A percentile compares a stretch with the other conserved stretches of the same genome.
Conservation (phyloP, 495 filamentous ascomycete species). For the Pyronema omphalodes region DNA sequence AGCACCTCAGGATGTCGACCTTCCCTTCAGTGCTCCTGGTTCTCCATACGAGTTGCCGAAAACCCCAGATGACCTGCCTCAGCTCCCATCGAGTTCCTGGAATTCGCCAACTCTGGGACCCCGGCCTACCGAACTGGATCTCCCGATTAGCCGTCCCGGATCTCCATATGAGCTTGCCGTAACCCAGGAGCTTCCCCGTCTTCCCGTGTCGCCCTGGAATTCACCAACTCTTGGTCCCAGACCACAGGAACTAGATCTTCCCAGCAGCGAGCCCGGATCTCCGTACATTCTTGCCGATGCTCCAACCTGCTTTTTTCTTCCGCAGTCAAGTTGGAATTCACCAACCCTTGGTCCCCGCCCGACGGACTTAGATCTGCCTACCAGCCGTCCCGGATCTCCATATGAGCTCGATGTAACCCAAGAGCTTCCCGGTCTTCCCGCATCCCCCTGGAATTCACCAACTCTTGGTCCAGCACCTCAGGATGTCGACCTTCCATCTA, state of each 20-base stretch:
- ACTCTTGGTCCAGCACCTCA: not conserved
- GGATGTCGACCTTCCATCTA: not conserved
- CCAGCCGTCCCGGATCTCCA: constrained; percentile 9
- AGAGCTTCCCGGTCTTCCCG: not conserved
- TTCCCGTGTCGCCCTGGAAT: constrained; percentile 3
- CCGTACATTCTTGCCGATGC: not conserved
- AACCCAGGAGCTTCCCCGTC: constrained; percentile 8
- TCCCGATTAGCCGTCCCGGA: constrained; percentile 4
- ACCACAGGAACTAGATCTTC: not conserved
- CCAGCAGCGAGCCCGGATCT: not conserved
- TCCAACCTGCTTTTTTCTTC: not conserved
- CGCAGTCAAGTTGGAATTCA: not conserved
- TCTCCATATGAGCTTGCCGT: constrained; percentile 6
- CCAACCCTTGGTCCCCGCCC: constrained; percentile 2
- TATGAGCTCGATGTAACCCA: constrained; percentile 1
- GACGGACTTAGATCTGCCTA: constrained; percentile 1
- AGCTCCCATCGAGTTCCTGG: not conserved
- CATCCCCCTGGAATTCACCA: not conserved
- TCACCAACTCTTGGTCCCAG: not conserved
- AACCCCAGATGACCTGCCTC: not conserved
- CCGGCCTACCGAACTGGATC: not conserved
- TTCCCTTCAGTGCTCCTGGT: not conserved
- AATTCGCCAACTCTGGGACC: constrained; percentile 2
- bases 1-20: not conserved
- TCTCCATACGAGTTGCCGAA: not conserved